Percentiles rank a stretch among this genome's conserved stretches.
phyloP scores from a whole-genome alignment of 345 rosid genomes.

The Boechera stricta region DNA sequence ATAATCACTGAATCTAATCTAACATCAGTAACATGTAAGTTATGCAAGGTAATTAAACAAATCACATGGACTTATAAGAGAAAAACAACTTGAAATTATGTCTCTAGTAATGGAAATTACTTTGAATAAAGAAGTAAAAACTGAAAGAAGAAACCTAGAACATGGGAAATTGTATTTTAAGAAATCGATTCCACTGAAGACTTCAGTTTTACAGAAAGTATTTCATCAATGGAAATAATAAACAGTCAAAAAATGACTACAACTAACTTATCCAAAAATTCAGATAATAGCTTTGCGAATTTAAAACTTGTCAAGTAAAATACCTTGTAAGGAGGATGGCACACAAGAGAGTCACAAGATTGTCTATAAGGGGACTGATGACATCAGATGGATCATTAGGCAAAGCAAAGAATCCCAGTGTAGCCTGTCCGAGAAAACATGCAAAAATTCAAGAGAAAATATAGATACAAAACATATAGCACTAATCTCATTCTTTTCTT shows the following conservation, averaged over 20 bases:
- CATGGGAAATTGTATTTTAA: neutral
- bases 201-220: conserved; percentile 22
- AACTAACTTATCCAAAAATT: conserved; percentile 24
- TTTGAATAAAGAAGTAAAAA: neutral
- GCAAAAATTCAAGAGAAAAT: conserved; percentile 17
- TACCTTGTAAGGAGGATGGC: conserved; percentile 98
- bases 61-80: conserved; percentile 23
- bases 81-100: neutral
- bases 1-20: conserved; percentile 19
- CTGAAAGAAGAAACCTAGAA: conserved; percentile 30
- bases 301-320: conserved; percentile 24
- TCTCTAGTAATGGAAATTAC: conserved; percentile 3
- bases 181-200: conserved; percentile 2
- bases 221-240: conserved; percentile 21
- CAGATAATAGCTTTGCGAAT: conserved; percentile 17
- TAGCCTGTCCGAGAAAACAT: conserved; percentile 69
- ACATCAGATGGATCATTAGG: conserved; percentile 90
- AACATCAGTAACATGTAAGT: conserved; percentile 33
- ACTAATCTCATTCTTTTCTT: neutral
- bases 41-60: conserved; percentile 11
- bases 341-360: conserved; percentile 91
- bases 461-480: conserved; percentile 9
- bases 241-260: neutral
- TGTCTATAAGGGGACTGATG: conserved; percentile 83
- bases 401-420: conserved; percentile 91